phyloP scores from a whole-genome alignment of 495 filamentous ascomycete species.

The Daldinia loculata region DNA sequence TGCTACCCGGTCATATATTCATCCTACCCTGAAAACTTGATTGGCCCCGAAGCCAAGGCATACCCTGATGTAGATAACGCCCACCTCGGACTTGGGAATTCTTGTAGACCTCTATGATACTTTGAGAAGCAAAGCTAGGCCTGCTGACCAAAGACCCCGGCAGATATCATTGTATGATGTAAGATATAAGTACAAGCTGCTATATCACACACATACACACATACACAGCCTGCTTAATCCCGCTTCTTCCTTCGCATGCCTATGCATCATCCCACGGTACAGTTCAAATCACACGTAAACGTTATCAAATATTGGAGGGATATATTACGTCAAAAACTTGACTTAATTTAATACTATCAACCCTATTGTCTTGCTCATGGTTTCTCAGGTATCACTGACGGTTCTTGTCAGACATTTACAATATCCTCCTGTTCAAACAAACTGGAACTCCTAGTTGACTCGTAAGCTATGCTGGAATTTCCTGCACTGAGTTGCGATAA shows the following conservation, averaged over 20 bases:
- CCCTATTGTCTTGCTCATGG: neutral
- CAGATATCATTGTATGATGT: neutral
- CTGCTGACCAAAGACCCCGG: neutral
- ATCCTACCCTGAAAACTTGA: no score
- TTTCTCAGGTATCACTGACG: neutral
- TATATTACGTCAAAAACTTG: conserved; percentile 14
- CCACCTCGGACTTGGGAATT: no score
- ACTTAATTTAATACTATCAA: neutral
- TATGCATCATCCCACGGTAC: conserved; percentile 28
- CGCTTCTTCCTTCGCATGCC: conserved; percentile 18
- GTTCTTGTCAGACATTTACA: neutral
- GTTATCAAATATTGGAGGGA: conserved; percentile 26
- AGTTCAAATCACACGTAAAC: conserved; percentile 24
- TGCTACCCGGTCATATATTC: no score
- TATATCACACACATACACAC: neutral
- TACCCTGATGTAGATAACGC: no score
- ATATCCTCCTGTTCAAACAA: neutral
- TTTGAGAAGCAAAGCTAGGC: neutral
- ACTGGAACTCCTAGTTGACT: neutral
- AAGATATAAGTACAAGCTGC: neutral
- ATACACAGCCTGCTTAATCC: conserved; percentile 18
- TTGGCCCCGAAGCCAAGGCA: no score
- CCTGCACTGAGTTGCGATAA: conserved; percentile 13
- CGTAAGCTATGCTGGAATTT: neutral
- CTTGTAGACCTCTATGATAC: no score